phyloP scores from a whole-genome alignment of 2,329 filamentous ascomycete genomes.

The Mariannaea sp. region DNA sequence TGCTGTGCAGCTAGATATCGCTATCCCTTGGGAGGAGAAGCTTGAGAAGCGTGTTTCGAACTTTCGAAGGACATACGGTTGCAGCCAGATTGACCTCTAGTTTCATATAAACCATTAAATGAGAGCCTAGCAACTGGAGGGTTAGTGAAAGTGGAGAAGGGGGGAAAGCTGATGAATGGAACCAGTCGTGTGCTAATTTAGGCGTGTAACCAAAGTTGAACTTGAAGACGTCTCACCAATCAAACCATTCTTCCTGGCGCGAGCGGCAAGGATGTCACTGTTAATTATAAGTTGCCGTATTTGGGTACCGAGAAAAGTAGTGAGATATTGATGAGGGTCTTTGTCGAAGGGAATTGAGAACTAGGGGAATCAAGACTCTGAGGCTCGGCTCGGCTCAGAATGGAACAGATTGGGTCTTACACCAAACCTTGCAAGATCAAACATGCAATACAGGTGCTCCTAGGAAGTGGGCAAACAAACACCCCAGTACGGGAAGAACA shows the following conservation, averaged over 20 bases:
- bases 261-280: conserved; percentile 4
- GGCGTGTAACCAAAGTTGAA: conserved; percentile 9
- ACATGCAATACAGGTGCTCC: conserved; percentile 23
- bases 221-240: conserved; percentile 7
- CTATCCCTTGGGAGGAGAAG: conserved; percentile 20
- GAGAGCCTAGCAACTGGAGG: conserved; percentile 26
- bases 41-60: conserved; percentile 32
- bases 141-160: conserved; percentile 18
- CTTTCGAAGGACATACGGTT: conserved; percentile 26
- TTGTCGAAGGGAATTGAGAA: neutral
- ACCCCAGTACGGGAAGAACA: conserved; percentile 17
- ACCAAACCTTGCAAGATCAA: conserved; percentile 30
- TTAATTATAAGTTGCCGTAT: too few relatives aligned
- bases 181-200: conserved; percentile 19
- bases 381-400: conserved; percentile 11
- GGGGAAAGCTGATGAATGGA: conserved; percentile 7
- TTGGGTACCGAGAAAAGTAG: conserved; percentile 1
- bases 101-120: conserved; percentile 32
- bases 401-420: conserved; percentile 23
- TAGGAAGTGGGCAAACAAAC: conserved; percentile 24
- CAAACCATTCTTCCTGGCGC: neutral
- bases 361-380: conserved; percentile 8
- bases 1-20: conserved; percentile 22
- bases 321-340: conserved; percentile 7
- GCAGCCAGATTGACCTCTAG: conserved; percentile 29